These are phyloP conservation scores for Priceomyces melissophilus DNA, from an alignment of 805 yeast genomes.

Conservation along the genomic window DNA sequence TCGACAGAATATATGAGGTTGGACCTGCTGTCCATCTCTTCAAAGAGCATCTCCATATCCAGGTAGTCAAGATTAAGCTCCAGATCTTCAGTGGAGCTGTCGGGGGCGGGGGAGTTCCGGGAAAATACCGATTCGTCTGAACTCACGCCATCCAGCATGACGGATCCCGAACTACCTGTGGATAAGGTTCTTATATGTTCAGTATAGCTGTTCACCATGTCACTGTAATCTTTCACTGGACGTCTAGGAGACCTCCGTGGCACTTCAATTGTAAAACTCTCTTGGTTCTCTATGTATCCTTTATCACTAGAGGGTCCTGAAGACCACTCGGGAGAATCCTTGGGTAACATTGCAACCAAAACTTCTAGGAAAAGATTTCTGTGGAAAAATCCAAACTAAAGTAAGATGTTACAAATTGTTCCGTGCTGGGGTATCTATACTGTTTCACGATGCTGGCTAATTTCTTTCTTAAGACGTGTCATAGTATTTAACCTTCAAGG, in stretches of 20 bases:
- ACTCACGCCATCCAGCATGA: conserved; percentile 16
- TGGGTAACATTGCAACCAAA: no score
- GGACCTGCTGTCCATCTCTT: conserved; percentile 14
- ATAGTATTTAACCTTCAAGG: no score
- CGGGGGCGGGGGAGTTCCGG: not conserved
- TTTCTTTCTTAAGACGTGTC: no score
- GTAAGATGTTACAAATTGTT: no score
- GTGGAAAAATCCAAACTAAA: no score
- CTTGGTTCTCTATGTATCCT: not conserved
- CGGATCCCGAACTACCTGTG: not conserved
- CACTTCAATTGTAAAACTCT: not conserved
- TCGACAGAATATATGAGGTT: conserved; percentile 19
- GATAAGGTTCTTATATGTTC: not conserved
- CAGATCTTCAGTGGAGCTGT: not conserved
- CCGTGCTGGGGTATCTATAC: no score
- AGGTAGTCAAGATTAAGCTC: conserved; percentile 6
- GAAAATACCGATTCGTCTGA: conserved; percentile 19
- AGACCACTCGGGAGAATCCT: no score
- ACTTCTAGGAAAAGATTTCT: no score
- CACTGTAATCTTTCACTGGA: not conserved
- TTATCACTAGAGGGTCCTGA: no score
- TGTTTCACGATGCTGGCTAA: no score
- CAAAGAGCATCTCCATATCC: conserved; percentile 15
- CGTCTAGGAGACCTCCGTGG: conserved; percentile 8
- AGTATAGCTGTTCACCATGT: not conserved